Percentiles rank a stretch among this genome's conserved stretches.
These are phyloP conservation scores for Penicillium ucsense DNA, from an alignment of 495 filamentous ascomycete genomes.

Conservation along the genomic window DNA sequence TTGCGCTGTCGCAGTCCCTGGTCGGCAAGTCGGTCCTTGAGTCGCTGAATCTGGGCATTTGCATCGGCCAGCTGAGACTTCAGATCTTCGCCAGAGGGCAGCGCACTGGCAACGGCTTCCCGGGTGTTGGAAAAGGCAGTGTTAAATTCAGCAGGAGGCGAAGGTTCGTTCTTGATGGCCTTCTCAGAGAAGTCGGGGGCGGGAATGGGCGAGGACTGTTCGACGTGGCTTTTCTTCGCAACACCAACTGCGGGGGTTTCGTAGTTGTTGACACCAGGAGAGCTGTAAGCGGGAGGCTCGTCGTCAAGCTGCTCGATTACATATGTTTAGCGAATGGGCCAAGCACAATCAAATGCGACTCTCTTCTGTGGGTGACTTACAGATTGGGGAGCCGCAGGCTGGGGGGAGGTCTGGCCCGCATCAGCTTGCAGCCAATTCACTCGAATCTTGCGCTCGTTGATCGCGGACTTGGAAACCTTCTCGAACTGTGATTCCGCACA, in stretches of 20 bases:
- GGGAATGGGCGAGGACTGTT: conserved; percentile 28
- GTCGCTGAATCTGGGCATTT: conserved; percentile 57
- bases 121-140: conserved; percentile 17
- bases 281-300: conserved; percentile 47
- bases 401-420: conserved; percentile 19
- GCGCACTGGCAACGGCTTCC: conserved; percentile 32
- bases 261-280: conserved; percentile 41
- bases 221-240: conserved; percentile 19
- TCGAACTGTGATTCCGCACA: conserved; percentile 42
- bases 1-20: conserved; percentile 64
- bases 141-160: conserved; percentile 13
- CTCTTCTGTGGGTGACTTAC: conserved; percentile 18
- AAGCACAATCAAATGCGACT: background rate
- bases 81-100: conserved; percentile 52
- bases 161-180: conserved; percentile 25
- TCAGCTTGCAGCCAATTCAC: conserved; percentile 68
- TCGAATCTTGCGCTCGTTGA: conserved; percentile 95
- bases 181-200: conserved; percentile 37
- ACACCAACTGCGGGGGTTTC: conserved; percentile 40
- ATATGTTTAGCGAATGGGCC: conserved; percentile 5
- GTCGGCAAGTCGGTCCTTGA: conserved; percentile 61
- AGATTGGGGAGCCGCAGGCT: conserved; percentile 34
- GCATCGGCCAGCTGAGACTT: conserved; percentile 66
- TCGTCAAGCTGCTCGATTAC: conserved; percentile 21
- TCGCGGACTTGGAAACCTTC: conserved; percentile 60